A percentile compares a stretch with the other conserved stretches of the same genome.
These are phyloP conservation scores for Lolium perenne DNA, from an alignment of 176 grass and related monocot genomes.

Conservation along the genomic window DNA sequence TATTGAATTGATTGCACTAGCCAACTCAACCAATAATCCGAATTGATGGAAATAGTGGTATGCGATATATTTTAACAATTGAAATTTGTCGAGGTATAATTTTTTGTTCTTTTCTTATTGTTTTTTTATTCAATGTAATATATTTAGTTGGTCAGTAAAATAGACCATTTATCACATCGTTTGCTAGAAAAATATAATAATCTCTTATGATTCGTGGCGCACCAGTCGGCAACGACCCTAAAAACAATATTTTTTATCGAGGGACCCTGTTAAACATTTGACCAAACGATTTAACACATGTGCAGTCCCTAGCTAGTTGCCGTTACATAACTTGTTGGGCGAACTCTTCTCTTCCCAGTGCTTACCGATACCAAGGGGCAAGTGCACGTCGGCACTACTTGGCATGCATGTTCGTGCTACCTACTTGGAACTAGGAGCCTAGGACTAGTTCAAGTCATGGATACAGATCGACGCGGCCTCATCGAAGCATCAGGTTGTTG, in stretches of 20 bases:
- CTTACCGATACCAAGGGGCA: not conserved
- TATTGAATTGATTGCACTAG: too few relatives aligned
- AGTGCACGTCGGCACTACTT: slow-evolving; percentile 1
- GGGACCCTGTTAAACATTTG: not conserved
- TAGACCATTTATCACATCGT: too few relatives aligned
- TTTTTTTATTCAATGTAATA: too few relatives aligned
- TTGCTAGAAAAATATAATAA: not conserved
- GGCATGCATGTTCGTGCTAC: not conserved
- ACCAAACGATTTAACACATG: not conserved
- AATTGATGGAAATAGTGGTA: too few relatives aligned
- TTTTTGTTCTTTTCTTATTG: too few relatives aligned
- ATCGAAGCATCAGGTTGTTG: slow-evolving; percentile 22
- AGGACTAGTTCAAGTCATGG: slow-evolving; percentile 40
- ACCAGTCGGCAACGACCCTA: not conserved
- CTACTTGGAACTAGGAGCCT: slow-evolving; percentile 20
- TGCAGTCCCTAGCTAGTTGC: not conserved
- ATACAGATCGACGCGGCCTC: not conserved
- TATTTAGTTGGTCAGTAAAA: too few relatives aligned
- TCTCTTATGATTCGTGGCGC: not conserved
- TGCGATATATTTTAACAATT: too few relatives aligned
- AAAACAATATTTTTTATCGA: too few relatives aligned
- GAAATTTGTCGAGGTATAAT: too few relatives aligned
- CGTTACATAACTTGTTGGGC: not conserved
- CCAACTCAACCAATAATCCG: too few relatives aligned
- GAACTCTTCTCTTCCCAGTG: not conserved